Percentiles rank a stretch among this genome's conserved stretches.
Conservation (phyloP, 371 early-diverging fungal genomes). For the Cokeromyces recurvatus region DNA sequence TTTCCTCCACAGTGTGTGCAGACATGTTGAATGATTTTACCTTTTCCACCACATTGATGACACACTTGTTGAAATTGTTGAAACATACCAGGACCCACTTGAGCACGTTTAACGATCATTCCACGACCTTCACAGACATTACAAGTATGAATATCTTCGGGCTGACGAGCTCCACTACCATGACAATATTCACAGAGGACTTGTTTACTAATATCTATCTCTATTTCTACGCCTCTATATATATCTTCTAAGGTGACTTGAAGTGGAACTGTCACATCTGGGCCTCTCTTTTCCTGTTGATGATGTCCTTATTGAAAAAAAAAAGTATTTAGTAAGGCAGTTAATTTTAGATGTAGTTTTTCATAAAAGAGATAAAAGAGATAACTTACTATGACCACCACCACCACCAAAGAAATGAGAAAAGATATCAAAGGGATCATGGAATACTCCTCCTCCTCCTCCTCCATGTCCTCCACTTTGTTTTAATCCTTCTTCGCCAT, state of each 20-base stretch:
- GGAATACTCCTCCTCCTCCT: constrained; percentile 60
- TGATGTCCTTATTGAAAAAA: constrained; percentile 6
- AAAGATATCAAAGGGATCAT: constrained; percentile 93
- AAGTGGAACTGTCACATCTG: constrained; percentile 69
- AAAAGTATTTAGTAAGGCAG: constrained; percentile 2
- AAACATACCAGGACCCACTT: constrained; percentile 88
- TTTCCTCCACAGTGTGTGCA: constrained; percentile 84
- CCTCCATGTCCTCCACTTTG: constrained; percentile 72
- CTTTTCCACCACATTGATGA: constrained; percentile 85
- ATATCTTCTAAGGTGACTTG: constrained; percentile 87
- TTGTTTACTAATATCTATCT: constrained; percentile 90
- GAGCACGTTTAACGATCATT: constrained; percentile 73
- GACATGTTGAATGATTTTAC: constrained; percentile 72
- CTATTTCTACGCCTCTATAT: constrained; percentile 77
- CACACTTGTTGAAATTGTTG: constrained; percentile 94
- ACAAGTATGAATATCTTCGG: constrained; percentile 84
- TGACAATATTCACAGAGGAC: constrained; percentile 90
- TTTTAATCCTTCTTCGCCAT: constrained; percentile 81
- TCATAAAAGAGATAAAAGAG: background rate
- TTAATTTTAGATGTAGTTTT: constrained; percentile 3
- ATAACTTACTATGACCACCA: constrained; percentile 12
- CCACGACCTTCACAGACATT: constrained; percentile 78
- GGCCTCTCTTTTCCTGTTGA: constrained; percentile 74
- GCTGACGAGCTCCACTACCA: constrained; percentile 86
- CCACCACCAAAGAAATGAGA: constrained; percentile 83